Evolutionary conservation across 2,329 filamentous ascomycete genomes (phyloP).

Genomic region (Corynespora cassiicola): DNA sequence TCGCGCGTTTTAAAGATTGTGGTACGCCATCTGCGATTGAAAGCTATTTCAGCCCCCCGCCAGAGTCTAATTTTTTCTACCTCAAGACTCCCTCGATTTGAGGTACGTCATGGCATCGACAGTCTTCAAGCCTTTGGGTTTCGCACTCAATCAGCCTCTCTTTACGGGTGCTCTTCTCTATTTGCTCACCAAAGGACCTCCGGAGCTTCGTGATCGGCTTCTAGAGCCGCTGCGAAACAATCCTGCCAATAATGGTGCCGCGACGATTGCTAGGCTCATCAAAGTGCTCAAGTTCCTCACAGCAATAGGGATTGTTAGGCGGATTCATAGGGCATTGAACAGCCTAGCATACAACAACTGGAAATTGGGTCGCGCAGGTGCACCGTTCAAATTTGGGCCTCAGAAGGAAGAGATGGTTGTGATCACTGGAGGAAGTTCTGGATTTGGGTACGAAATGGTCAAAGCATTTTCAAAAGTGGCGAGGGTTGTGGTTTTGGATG

Average conservation of each 20-base stretch:
- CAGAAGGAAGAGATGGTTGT: constrained; percentile 32
- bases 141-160: constrained; percentile 23
- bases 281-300: constrained; percentile 29
- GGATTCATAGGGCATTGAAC: constrained; percentile 24
- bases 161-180: constrained; percentile 29
- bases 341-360: constrained; percentile 44
- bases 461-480: constrained; percentile 27
- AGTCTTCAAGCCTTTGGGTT: too few species aligned
- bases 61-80: too few species aligned
- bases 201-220: constrained; percentile 24
- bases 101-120: too few species aligned
- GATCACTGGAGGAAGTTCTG: constrained; percentile 36
- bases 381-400: constrained; percentile 24
- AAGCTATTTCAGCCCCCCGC: too few species aligned
- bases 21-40: too few species aligned
- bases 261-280: constrained; percentile 20
- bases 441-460: constrained; percentile 39
- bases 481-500: constrained; percentile 30
- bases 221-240: constrained; percentile 27
- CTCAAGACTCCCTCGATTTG: too few species aligned
- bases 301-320: constrained; percentile 19
- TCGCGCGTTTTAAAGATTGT: too few species aligned
- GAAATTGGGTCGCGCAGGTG: constrained; percentile 28
- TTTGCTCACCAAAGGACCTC: constrained; percentile 29
- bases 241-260: constrained; percentile 26